Evolutionary conservation across 108 stramenopile species (phyloP), one percentile per base, ranked within the genome.

Genomic region (Skeletonema marinoi): DNA sequence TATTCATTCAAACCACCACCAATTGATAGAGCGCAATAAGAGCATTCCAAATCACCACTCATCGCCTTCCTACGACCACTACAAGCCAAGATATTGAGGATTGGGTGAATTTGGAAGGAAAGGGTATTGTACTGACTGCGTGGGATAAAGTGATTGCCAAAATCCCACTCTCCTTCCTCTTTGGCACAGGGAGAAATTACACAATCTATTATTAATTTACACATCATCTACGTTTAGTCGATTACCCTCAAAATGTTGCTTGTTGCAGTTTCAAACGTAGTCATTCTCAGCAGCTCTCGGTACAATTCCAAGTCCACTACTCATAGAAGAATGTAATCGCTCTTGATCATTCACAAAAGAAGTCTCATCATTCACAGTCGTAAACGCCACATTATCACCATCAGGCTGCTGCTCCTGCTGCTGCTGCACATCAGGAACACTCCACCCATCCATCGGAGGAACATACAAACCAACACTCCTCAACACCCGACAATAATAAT

Each of bases 401-500:
- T 68, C 78, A 13, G 67, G 6, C 36, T 36, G 36, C 36, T 36
- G 3, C 35, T 36, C 6, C 1, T 36, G 5, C 36, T 11, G 39
- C 39, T 41, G 68, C 8, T 72, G 79, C 21, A 74, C 46, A 38
- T 62, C 73, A 3, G 79, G 73, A 21, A 80, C 51, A 56, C 74
- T 68, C 79, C 79, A 80, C 39, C 79, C 79, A 1, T 61, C 60
- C 14, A 56, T 35, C 25, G 79, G 79, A 39, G 79, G 79, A 2
- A 31, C 58, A 25, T 58, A 19, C 39, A 38, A 38, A 14, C 64
- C 68, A 56, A 69, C 66, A 25, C 41, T 60, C 13, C 73, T 38
- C 35, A 65, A 42, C 68, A 80, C 19, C 29, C 79, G 79, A 67
- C 79, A 80, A 41, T 80, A 80, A 41, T 80, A 80, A 30, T 80